Conservation (phyloP, 1,139 yeast species). For the Hyphopichia buzzinii region DNA sequence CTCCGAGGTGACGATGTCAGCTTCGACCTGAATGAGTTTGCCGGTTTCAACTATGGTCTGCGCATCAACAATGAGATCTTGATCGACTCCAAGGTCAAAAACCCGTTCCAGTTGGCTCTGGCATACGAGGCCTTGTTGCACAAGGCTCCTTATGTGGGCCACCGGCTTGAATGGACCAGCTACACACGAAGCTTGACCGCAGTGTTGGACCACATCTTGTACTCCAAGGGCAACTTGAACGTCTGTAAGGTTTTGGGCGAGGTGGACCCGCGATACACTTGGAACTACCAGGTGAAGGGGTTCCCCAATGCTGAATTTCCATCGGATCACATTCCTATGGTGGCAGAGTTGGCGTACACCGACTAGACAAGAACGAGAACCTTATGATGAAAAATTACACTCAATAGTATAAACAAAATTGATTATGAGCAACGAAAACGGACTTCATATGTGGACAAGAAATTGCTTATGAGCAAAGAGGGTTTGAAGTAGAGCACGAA, state of each 20-base stretch:
- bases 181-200: conserved; percentile 49
- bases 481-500: too few relatives aligned
- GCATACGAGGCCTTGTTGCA: conserved; percentile 19
- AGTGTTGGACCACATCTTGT: conserved; percentile 61
- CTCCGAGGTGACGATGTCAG: conserved; percentile 35
- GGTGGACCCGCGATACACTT: conserved; percentile 18
- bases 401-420: too few relatives aligned
- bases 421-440: too few relatives aligned
- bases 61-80: conserved; percentile 23
- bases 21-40: conserved; percentile 20
- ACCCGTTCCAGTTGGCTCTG: conserved; percentile 19
- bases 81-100: conserved; percentile 12
- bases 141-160: conserved; percentile 4
- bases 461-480: too few relatives aligned
- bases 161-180: conserved; percentile 43
- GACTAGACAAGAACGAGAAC: too few relatives aligned
- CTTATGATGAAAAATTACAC: too few relatives aligned
- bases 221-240: conserved; percentile 28
- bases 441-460: too few relatives aligned
- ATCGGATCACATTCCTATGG: conserved; percentile 42
- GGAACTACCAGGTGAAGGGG: conserved; percentile 19
- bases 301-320: conserved; percentile 44
- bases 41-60: conserved; percentile 31
- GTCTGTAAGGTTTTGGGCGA: conserved; percentile 19
- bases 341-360: conserved; percentile 9